Evolutionary conservation across 305 asterid genomes (phyloP).

Genomic region (Solanum aculeatissimum): DNA sequence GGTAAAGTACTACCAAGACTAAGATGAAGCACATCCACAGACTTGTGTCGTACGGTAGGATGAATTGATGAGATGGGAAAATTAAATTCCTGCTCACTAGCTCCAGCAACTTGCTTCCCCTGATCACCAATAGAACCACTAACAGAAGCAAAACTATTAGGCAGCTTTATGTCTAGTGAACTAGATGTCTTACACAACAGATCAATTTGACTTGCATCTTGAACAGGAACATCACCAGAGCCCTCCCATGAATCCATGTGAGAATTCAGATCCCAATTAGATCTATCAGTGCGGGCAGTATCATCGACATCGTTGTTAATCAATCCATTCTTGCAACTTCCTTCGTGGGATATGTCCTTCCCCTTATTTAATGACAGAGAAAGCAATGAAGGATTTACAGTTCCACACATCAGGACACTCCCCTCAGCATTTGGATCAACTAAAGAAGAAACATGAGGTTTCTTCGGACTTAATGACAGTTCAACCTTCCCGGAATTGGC

Average conservation of each 20-base stretch:
- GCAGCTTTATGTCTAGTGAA: conserved; percentile 7
- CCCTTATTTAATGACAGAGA: conserved; percentile 24
- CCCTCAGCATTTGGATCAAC: conserved; percentile 4
- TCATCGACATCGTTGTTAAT: conserved; percentile 1
- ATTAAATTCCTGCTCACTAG: conserved; percentile 12
- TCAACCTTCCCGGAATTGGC: conserved; percentile 21
- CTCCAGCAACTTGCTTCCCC: not conserved
- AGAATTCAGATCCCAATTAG: conserved; percentile 82
- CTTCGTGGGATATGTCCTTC: not conserved
- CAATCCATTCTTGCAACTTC: conserved; percentile 9
- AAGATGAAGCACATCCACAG: conserved; percentile 46
- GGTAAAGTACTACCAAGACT: conserved; percentile 41
- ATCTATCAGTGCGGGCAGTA: conserved; percentile 30
- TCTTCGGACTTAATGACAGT: conserved; percentile 27
- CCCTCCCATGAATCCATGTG: conserved; percentile 59
- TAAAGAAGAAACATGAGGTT: conserved; percentile 15
- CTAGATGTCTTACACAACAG: conserved; percentile 10
- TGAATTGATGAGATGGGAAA: conserved; percentile 14
- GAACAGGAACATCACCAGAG: conserved; percentile 20
- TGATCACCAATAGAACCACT: not conserved
- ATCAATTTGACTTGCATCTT: conserved; percentile 9
- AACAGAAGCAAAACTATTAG: conserved; percentile 16
- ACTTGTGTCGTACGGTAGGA: conserved; percentile 14
- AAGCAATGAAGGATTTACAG: conserved; percentile 34
- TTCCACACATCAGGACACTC: conserved; percentile 9